phyloP scores from a whole-genome alignment of 1,139 yeast species.

The Suhomyces coccinellae region DNA sequence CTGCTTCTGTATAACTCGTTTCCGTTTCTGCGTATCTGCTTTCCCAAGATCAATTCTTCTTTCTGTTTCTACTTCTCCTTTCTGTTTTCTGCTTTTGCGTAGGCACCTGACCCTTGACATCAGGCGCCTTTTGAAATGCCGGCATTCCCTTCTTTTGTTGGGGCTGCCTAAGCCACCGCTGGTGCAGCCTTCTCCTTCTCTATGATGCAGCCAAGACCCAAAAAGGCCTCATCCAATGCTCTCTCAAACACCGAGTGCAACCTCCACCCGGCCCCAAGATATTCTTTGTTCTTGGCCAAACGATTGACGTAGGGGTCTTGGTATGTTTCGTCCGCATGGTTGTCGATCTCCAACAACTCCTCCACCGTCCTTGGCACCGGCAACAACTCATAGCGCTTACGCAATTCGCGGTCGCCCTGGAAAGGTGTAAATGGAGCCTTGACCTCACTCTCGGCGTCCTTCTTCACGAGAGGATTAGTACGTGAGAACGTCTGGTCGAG shows the following conservation, averaged over 20 bases:
- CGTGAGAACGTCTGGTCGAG: slow-evolving; percentile 44
- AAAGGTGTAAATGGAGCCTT: slow-evolving; percentile 87
- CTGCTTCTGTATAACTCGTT: too few species aligned
- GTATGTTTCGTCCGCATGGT: slow-evolving; percentile 52
- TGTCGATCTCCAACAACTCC: slow-evolving; percentile 49
- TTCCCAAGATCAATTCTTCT: too few species aligned
- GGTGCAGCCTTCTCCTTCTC: slow-evolving; percentile 56
- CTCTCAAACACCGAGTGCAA: slow-evolving; percentile 68
- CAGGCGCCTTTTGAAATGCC: too few species aligned
- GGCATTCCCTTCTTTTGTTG: neutral
- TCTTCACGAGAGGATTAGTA: slow-evolving; percentile 27
- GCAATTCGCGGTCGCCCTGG: slow-evolving; percentile 76
- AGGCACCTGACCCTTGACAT: too few species aligned
- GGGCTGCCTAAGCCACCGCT: neutral
- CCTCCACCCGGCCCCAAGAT: slow-evolving; percentile 84
- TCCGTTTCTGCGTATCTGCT: too few species aligned
- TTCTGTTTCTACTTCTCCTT: too few species aligned
- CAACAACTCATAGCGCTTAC: slow-evolving; percentile 37
- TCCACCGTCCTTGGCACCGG: slow-evolving; percentile 26
- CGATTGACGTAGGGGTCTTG: slow-evolving; percentile 51
- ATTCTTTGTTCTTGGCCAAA: slow-evolving; percentile 64
- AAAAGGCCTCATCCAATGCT: slow-evolving; percentile 83
- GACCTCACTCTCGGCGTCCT: slow-evolving; percentile 22
- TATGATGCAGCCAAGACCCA: slow-evolving; percentile 82
- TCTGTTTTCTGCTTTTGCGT: too few species aligned